phyloP scores from a whole-genome alignment of 1,284 basidiomycete genomes.

The Volvariella volvacea region DNA sequence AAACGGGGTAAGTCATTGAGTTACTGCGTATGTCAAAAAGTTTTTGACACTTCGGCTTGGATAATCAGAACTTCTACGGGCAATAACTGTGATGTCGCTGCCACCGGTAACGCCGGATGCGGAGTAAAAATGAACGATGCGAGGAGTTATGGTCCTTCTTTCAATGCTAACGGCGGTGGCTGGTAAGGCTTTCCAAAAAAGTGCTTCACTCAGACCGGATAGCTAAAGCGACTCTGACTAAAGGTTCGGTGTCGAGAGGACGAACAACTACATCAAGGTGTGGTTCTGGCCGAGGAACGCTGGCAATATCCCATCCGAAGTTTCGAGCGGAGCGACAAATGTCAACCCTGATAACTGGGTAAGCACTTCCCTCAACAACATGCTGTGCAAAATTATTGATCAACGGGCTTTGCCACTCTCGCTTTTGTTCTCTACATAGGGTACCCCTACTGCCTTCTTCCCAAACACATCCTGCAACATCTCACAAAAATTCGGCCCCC shows the following conservation, averaged over 20 bases:
- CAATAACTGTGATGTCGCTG: slow-evolving; percentile 38
- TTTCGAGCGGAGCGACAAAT: slow-evolving; percentile 24
- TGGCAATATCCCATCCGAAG: slow-evolving; percentile 33
- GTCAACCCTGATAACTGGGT: slow-evolving; percentile 42
- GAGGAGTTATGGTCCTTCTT: slow-evolving; percentile 40
- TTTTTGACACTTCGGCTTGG: background rate
- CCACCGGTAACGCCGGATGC: slow-evolving; percentile 51
- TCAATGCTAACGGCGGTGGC: slow-evolving; percentile 49
- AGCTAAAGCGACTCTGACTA: background rate
- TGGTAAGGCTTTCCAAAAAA: slow-evolving; percentile 28
- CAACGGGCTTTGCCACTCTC: background rate
- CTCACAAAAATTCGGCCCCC: slow-evolving; percentile 20
- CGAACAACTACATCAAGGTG: slow-evolving; percentile 34
- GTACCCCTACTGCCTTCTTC: slow-evolving; percentile 27
- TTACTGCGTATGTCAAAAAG: background rate
- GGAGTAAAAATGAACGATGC: slow-evolving; percentile 37
- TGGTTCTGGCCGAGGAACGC: slow-evolving; percentile 49
- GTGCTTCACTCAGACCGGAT: background rate
- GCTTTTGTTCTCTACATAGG: slow-evolving; percentile 14
- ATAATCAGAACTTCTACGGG: slow-evolving; percentile 17
- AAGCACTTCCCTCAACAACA: background rate
- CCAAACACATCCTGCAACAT: slow-evolving; percentile 24
- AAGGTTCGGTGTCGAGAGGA: slow-evolving; percentile 34
- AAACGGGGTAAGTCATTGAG: slow-evolving; percentile 14
- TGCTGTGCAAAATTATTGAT: background rate